Evolutionary conservation across 1,284 basidiomycete species (phyloP).

Genomic region (Ustilago cynodontis): DNA sequence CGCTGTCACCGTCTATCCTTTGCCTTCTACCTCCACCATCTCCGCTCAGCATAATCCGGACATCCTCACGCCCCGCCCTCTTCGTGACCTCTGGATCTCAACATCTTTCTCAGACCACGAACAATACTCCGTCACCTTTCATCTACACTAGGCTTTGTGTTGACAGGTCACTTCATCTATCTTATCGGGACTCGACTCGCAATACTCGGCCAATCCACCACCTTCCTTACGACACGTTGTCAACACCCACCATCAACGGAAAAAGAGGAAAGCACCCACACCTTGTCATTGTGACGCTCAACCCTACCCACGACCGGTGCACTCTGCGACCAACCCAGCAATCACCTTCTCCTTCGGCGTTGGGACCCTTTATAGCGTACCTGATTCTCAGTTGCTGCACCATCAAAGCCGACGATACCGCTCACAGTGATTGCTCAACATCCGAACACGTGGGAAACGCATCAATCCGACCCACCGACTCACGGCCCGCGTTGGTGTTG

Average conservation of each 20-base stretch:
- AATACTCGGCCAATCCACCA: neutral
- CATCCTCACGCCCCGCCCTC: neutral
- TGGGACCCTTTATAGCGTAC: too few relatives aligned
- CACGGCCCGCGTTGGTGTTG: neutral
- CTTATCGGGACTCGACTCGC: neutral
- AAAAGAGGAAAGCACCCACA: neutral
- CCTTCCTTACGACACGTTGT: neutral
- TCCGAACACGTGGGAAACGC: neutral
- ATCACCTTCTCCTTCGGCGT: neutral
- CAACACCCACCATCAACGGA: neutral
- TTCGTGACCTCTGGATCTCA: neutral
- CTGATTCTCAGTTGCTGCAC: neutral
- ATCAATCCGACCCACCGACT: neutral
- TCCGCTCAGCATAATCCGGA: neutral
- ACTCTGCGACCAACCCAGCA: neutral
- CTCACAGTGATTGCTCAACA: neutral
- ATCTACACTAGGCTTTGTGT: neutral
- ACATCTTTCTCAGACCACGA: neutral
- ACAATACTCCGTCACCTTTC: neutral
- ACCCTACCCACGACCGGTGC: neutral
- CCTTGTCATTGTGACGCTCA: too few relatives aligned
- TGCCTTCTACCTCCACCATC: constrained; percentile 1
- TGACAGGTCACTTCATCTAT: constrained; percentile 1
- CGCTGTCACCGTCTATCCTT: neutral
- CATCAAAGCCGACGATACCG: neutral